These are phyloP conservation scores for Thamnidium elegans DNA, from an alignment of 192 early-diverging fungal species.

Conservation along the genomic window DNA sequence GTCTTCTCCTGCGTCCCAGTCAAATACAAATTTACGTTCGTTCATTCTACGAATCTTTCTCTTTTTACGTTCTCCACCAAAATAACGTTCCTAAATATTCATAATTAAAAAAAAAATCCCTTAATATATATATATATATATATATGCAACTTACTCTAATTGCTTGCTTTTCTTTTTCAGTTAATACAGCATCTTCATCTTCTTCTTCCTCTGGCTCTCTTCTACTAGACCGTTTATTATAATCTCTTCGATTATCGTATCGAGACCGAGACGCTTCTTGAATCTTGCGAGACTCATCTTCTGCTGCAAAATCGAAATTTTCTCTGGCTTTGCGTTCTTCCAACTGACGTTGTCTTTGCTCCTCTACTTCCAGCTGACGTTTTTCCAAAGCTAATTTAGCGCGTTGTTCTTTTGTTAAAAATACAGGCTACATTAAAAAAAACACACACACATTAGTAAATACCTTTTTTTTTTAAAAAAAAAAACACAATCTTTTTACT, in stretches of 20 bases:
- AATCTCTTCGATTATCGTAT: conserved; percentile 29
- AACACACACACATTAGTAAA: too few relatives aligned
- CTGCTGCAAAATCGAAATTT: conserved; percentile 52
- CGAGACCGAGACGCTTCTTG: conserved; percentile 37
- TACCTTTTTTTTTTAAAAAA: too few relatives aligned
- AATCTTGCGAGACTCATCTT: conserved; percentile 33
- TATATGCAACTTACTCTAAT: conserved; percentile 34
- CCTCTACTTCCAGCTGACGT: conserved; percentile 78
- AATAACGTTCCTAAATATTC: conserved; percentile 68
- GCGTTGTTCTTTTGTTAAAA: conserved; percentile 90
- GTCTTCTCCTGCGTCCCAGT: conserved; percentile 95
- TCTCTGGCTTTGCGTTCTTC: conserved; percentile 57
- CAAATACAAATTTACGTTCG: conserved; percentile 96
- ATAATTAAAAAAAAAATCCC: not conserved
- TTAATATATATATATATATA: too few relatives aligned
- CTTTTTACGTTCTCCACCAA: conserved; percentile 74
- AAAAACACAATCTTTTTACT: conserved; percentile 28
- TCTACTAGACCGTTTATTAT: conserved; percentile 13
- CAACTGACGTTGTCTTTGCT: conserved; percentile 57
- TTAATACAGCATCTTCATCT: conserved; percentile 22
- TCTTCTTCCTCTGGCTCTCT: not conserved
- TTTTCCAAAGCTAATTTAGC: conserved; percentile 82
- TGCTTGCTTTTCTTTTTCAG: conserved; percentile 40
- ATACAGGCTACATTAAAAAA: conserved; percentile 60
- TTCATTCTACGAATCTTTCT: conserved; percentile 80